These are phyloP conservation scores for Meyerozyma carpophila DNA, from an alignment of 1,139 yeast species.

Conservation along the genomic window DNA sequence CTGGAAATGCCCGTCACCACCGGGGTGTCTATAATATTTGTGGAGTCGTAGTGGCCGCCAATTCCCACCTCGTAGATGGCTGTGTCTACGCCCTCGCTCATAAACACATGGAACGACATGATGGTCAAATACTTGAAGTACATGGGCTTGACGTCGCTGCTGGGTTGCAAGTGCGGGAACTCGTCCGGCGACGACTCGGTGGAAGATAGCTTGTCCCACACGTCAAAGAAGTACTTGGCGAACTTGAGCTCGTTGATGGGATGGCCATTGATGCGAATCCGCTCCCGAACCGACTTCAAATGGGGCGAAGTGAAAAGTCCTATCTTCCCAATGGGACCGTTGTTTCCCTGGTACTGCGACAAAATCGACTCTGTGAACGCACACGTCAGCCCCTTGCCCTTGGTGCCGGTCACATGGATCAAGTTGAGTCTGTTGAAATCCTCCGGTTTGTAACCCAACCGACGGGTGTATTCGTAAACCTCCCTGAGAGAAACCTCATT, in stretches of 20 bases:
- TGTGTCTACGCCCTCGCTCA: slow-evolving; percentile 82
- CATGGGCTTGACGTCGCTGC: slow-evolving; percentile 72
- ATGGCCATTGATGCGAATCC: slow-evolving; percentile 81
- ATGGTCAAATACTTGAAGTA: slow-evolving; percentile 89
- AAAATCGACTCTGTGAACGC: slow-evolving; percentile 87
- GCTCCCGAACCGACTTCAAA: slow-evolving; percentile 84
- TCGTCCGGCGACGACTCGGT: slow-evolving; percentile 50
- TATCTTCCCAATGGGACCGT: slow-evolving; percentile 43
- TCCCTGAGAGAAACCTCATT: slow-evolving; percentile 75
- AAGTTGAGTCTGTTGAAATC: slow-evolving; percentile 74
- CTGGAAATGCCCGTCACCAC: slow-evolving; percentile 82
- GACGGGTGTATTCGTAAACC: slow-evolving; percentile 84
- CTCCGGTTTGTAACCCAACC: slow-evolving; percentile 71
- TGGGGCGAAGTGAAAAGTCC: slow-evolving; percentile 97
- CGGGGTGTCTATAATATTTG: slow-evolving; percentile 78
- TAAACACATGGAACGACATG: slow-evolving; percentile 83
- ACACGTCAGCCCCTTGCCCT: slow-evolving; percentile 97
- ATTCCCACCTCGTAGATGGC: slow-evolving; percentile 98
- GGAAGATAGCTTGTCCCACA: slow-evolving; percentile 74
- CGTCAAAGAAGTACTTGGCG: slow-evolving; percentile 86
- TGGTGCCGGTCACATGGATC: slow-evolving; percentile 94
- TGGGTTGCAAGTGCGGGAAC: slow-evolving; percentile 70
- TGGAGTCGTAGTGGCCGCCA: slow-evolving; percentile 95
- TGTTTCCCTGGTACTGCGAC: slow-evolving; percentile 42
- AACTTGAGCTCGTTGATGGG: slow-evolving; percentile 80